These are phyloP conservation scores for Lycium barbarum DNA, from an alignment of 257 asterid species.

Conservation along the genomic window DNA sequence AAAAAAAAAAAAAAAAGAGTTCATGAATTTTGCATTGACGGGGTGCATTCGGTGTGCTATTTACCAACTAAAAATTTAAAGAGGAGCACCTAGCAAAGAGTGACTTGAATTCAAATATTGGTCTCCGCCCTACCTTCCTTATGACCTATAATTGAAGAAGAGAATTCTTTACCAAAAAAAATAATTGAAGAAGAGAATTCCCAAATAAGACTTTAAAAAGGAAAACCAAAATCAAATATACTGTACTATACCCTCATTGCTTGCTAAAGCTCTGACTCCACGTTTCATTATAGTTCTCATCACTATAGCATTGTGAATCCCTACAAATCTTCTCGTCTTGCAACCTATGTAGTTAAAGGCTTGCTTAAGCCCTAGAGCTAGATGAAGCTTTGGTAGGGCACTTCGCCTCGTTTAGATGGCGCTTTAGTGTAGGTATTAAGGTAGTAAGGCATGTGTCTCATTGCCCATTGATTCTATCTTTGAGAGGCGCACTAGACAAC, in stretches of 20 bases:
- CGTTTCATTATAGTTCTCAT: not conserved
- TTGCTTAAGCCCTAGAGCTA: not conserved
- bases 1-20: too few relatives aligned
- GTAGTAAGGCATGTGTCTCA: not conserved
- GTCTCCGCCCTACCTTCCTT: not conserved
- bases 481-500: not conserved
- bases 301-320: not conserved
- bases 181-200: not conserved
- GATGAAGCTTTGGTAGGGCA: not conserved
- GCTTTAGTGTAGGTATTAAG: not conserved
- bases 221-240: not conserved
- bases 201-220: not conserved
- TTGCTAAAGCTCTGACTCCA: not conserved
- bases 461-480: not conserved
- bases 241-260: not conserved
- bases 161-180: too few relatives aligned
- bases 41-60: not conserved
- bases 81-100: not conserved
- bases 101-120: not conserved
- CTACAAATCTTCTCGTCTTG: not conserved
- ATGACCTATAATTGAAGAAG: not conserved
- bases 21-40: too few relatives aligned
- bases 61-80: not conserved
- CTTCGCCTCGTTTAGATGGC: not conserved
- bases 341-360: not conserved